Evolutionary conservation across 208 protist genomes (phyloP).

Genomic region (Leishmania aethiopica): DNA sequence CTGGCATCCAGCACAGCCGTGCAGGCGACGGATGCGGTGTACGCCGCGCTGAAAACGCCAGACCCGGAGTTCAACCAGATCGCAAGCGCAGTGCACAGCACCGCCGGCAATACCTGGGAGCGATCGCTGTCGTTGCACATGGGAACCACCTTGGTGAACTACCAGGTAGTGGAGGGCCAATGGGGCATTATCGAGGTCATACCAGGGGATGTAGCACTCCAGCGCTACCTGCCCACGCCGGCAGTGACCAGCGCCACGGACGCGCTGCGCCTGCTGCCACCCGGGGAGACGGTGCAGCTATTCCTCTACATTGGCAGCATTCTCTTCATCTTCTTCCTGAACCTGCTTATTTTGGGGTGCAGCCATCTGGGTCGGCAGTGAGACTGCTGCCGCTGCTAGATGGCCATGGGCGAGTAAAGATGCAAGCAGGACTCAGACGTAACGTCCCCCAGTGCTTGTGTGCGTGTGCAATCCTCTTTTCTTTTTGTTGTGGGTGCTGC

Average conservation of each 20-base stretch:
- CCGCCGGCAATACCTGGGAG: constrained; percentile 31
- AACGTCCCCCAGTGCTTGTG: not conserved
- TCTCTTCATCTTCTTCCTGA: constrained; percentile 50
- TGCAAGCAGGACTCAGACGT: not conserved
- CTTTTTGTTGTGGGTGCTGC: not conserved
- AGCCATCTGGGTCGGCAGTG: constrained; percentile 37
- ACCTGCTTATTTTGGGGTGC: constrained; percentile 59
- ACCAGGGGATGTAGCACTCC: constrained; percentile 40
- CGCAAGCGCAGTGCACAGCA: constrained; percentile 32
- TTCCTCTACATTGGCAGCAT: constrained; percentile 58
- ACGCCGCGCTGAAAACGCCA: constrained; percentile 40
- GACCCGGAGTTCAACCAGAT: constrained; percentile 42
- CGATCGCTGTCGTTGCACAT: constrained; percentile 38
- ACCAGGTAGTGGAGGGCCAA: constrained; percentile 44
- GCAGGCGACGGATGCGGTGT: constrained; percentile 19
- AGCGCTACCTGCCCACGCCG: constrained; percentile 55
- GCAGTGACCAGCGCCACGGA: constrained; percentile 49
- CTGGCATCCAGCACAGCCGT: constrained; percentile 35
- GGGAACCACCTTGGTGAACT: constrained; percentile 42
- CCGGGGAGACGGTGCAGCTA: constrained; percentile 43
- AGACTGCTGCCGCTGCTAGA: not conserved
- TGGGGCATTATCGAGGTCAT: constrained; percentile 65
- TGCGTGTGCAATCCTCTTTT: not conserved
- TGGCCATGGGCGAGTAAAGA: not conserved
- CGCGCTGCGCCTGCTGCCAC: constrained; percentile 51